These are phyloP conservation scores for Ogataea methylovora DNA, from an alignment of 805 yeast genomes.

Conservation along the genomic window DNA sequence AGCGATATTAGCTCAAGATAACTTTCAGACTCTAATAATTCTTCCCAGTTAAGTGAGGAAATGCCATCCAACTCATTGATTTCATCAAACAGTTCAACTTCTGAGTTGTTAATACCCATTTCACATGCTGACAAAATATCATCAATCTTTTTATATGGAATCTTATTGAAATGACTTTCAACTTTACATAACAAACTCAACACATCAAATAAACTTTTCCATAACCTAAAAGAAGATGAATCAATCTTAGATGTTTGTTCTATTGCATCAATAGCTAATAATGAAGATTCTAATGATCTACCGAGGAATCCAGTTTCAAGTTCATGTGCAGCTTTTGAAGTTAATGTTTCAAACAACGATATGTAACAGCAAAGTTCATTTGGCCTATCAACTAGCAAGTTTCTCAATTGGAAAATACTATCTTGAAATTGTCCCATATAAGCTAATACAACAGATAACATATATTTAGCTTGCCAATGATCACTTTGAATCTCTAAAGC, in stretches of 20 bases:
- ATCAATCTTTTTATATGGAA: slow-evolving; percentile 41
- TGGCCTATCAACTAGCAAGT: slow-evolving; percentile 35
- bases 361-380: slow-evolving; percentile 42
- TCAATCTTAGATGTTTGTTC: slow-evolving; percentile 12
- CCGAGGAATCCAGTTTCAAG: slow-evolving; percentile 57
- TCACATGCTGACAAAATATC: slow-evolving; percentile 8
- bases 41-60: slow-evolving; percentile 20
- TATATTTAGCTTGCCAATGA: slow-evolving; percentile 57
- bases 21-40: not conserved
- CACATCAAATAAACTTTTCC: slow-evolving; percentile 61
- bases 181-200: slow-evolving; percentile 45
- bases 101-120: not conserved
- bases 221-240: slow-evolving; percentile 41
- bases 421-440: slow-evolving; percentile 59
- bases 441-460: slow-evolving; percentile 59
- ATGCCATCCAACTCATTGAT: slow-evolving; percentile 8
- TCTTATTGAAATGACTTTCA: slow-evolving; percentile 40
- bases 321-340: slow-evolving; percentile 46
- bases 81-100: slow-evolving; percentile 3
- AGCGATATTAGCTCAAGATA: slow-evolving; percentile 6
- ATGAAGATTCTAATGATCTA: slow-evolving; percentile 46
- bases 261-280: slow-evolving; percentile 27
- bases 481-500: slow-evolving; percentile 47
- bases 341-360: slow-evolving; percentile 49
- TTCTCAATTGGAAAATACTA: slow-evolving; percentile 42